Evolutionary conservation across 805 yeast genomes (phyloP).

Genomic region (Saccharomycopsis sp.): DNA sequence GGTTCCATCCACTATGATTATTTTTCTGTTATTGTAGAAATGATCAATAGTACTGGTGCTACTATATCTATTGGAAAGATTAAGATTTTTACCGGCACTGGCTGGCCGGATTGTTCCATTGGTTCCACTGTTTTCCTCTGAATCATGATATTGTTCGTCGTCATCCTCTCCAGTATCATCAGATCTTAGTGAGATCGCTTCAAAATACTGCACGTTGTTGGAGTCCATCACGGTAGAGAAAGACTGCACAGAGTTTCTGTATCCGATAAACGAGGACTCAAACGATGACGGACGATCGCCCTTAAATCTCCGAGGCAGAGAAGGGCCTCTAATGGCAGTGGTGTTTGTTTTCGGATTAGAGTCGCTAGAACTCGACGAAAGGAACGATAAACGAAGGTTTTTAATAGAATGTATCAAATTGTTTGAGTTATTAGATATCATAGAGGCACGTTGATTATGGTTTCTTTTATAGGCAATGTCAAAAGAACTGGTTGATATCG

Average conservation of each 20-base stretch:
- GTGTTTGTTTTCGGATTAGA: background rate
- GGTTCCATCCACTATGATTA: background rate
- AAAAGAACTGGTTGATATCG: background rate
- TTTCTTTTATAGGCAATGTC: background rate
- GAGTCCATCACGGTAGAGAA: conserved; percentile 11
- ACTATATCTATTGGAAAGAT: background rate
- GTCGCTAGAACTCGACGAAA: background rate
- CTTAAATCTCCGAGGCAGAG: background rate
- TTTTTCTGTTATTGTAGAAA: background rate
- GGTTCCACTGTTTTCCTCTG: background rate
- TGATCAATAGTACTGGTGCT: conserved; percentile 1
- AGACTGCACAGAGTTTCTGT: conserved; percentile 13
- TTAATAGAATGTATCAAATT: background rate
- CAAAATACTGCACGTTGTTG: conserved; percentile 12
- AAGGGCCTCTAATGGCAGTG: background rate
- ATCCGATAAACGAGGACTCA: conserved; percentile 19
- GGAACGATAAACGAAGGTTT: background rate
- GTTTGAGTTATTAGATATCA: background rate
- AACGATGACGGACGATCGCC: conserved; percentile 6
- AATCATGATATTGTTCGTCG: background rate
- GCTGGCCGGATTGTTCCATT: background rate
- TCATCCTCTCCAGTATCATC: conserved; percentile 10
- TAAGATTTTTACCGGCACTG: background rate
- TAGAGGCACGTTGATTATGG: background rate
- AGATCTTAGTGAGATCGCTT: conserved; percentile 14